phyloP scores from a whole-genome alignment of 2,329 filamentous ascomycete species.

The Verticillium albo-atrum region DNA sequence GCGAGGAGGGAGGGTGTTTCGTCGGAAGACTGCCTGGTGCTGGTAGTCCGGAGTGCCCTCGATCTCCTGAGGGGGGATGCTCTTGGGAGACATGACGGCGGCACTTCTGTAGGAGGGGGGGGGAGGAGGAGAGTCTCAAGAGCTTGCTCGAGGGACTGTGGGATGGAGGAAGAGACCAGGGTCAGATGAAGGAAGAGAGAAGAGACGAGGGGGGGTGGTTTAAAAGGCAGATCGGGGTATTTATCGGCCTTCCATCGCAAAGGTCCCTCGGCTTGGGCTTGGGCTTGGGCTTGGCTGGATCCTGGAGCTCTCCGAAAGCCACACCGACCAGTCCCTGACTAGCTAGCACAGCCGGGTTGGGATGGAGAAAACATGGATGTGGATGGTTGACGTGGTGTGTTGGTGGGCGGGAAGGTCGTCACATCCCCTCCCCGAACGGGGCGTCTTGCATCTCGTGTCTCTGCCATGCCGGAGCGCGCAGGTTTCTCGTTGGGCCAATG shows the following conservation, averaged over 20 bases:
- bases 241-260: background rate
- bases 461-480: background rate
- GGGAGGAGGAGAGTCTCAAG: background rate
- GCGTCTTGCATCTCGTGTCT: background rate
- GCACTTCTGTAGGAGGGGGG: background rate
- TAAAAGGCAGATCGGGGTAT: background rate
- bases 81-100: conserved; percentile 15
- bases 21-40: conserved; percentile 46
- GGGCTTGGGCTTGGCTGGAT: background rate
- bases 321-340: background rate
- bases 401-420: background rate
- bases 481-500: background rate
- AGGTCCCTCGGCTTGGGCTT: background rate
- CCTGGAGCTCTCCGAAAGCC: background rate
- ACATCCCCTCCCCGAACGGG: background rate
- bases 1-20: conserved; percentile 47
- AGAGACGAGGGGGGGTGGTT: background rate
- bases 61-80: conserved; percentile 28
- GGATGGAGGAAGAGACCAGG: no score
- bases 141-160: background rate
- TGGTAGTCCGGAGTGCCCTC: conserved; percentile 38
- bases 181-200: no score
- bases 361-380: background rate
- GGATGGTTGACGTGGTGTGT: background rate
- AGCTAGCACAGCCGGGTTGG: background rate